Conservation (phyloP, 345 rosid genomes). For the Turnera subulata region DNA sequence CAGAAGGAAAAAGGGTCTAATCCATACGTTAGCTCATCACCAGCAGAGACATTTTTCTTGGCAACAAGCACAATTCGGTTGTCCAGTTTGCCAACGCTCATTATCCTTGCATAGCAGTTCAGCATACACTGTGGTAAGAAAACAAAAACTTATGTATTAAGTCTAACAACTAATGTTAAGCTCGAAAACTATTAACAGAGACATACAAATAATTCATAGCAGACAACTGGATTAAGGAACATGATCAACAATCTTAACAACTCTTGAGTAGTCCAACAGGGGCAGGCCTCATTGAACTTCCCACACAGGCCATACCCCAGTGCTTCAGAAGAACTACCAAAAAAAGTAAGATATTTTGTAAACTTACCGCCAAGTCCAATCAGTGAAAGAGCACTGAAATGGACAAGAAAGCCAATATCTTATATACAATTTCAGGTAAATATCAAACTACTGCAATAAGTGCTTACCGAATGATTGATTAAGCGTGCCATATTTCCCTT, state of each 20-base stretch:
- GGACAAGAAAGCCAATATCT: background rate
- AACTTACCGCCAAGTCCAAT: background rate
- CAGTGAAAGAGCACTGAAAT: background rate
- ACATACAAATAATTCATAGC: background rate
- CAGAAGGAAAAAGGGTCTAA: background rate
- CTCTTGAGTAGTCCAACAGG: too few relatives aligned
- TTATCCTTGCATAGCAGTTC: conserved; percentile 88
- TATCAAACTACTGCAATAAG: background rate
- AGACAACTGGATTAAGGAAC: background rate
- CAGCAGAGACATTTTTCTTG: conserved; percentile 59
- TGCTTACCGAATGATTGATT: conserved; percentile 87
- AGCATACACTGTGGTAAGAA: conserved; percentile 71
- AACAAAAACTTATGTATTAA: too few relatives aligned
- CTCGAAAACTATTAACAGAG: too few relatives aligned
- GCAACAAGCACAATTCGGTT: conserved; percentile 88
- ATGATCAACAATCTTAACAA: too few relatives aligned
- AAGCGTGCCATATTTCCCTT: conserved; percentile 91
- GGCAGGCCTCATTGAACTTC: too few relatives aligned
- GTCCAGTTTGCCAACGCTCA: conserved; percentile 73
- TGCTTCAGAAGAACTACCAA: too few relatives aligned
- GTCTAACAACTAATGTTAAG: too few relatives aligned
- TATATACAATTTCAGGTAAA: background rate
- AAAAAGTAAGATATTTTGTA: background rate
- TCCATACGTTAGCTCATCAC: conserved; percentile 84
- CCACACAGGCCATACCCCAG: too few relatives aligned